Evolutionary conservation across 2,329 filamentous ascomycete genomes (phyloP), one percentile per base, ranked within the genome.

Genomic region (Diaporthe vaccinii): DNA sequence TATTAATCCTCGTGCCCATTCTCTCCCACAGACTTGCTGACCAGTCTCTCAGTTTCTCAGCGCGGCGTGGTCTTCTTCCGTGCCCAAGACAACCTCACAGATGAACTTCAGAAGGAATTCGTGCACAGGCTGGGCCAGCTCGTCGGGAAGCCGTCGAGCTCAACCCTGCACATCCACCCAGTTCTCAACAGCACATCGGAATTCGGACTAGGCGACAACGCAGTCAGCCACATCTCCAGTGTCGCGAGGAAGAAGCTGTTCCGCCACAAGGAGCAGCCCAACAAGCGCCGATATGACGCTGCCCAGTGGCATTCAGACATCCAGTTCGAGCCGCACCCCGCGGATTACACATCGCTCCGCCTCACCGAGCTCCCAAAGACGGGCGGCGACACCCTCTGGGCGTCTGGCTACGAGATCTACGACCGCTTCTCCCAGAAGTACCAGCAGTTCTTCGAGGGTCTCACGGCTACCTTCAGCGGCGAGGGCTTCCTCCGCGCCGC

Each of bases 381-480:
- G 0, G 90, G 90, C 9, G 87, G 90, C 31, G 89, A 92, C 79
- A 91, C 91, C 17, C 85, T 92, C 8, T 92, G 90, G 90, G 90
- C 90, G 0, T 91, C 89, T 1, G 90, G 89, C 1, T 92, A 92
- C 77, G 90, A 92, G 72, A 79, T 91, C 22, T 91, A 90, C 73
- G 90, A 92, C 78, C 85, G 89, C 6, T 83, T 91, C 59, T 89
- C 86, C 2, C 80, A 83, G 14, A 82, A 88, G 0, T 89, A 89
- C 76, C 87, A 87, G 76, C 84, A 84, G 61, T 89, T 91, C 79
- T 83, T 91, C 41, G 89, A 91, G 74, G 80, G 82, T 0, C 79
- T 91, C 8, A 90, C 87, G 0, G 89, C 86, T 0, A 88, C 86
- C 0, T 89, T 85, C 69, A 81, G 79, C 10, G 83, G 83, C 7